Base-by-base conservation (phyloP, 2,329 filamentous ascomycete species). In the Aspergillus calidoustus region DNA sequence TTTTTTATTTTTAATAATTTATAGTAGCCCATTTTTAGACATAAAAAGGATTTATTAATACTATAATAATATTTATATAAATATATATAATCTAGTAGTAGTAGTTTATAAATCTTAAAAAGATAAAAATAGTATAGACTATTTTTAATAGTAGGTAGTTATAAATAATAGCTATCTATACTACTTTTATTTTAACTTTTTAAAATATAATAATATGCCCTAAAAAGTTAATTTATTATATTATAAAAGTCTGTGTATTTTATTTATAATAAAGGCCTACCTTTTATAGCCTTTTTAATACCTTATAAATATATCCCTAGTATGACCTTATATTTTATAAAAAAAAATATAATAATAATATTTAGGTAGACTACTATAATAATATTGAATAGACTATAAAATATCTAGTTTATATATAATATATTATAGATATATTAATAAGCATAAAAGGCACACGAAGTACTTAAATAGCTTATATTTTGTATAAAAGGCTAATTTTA, bases 261-360 rank as follows among this genome's bases (percentile, higher is more conserved):
- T 51, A 30, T 11, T 51, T 30, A 31, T 31, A 51, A 19, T 51
- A 51, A 15, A 51, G 23, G 8, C 48, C 23, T 28, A 15, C 23
- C 28, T 51, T 51, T 15, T 51, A 31, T 15, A 25, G 28, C 7
- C 23, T 22, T 51, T 51, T 7, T 15, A 51, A 30, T 9, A 51
- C 15, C 22, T 51, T 31, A 30, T 51, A 30, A 51, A 51, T 19
- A 25, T 51, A 19, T 1, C 15, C 15, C 11, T 30, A 7, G 28
- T 54, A 28, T 30, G 30, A 15, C 8, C 38, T 41, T 41, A 25
- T 11, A 11, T 41, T 28, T 23, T 51, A 13, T 22, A 43, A 57
- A n/a, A 41, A 43, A 57, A n/a, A 41, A 50, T 22, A 50, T 57
- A 50, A 50, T 38, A 49, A 43, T 57, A 57, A 51, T 48, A 43